Base-by-base conservation (phyloP, 2,329 filamentous ascomycete genomes). In the Epichloe hybrida region DNA sequence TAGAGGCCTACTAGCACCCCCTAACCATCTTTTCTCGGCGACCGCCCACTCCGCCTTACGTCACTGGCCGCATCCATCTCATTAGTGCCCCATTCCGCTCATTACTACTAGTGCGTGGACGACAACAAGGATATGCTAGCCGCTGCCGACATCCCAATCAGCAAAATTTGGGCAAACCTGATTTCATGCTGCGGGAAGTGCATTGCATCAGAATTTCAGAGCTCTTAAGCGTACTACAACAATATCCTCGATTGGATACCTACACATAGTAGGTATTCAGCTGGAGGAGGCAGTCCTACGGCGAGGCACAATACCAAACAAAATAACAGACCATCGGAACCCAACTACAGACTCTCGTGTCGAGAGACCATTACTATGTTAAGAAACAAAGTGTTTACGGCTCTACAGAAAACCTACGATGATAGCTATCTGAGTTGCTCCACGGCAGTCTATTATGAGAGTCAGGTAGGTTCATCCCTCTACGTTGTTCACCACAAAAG, bases 391-490 rank as follows among this genome's bases (percentile, higher is more conserved):
- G 68, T 67, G 55, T 76, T 82, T 63, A 81, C 85, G 68, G 81
- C 82, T 55, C 81, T 96, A 67, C 91, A 97, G 72, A 96, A 95
- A 77, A 95, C 89, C 51, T 97, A 97, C 71, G 91, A 97, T 72
- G 89, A 97, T 68, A 90, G 86, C 68, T 96, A 95, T 70, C 72
- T 96, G 60, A 89, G 85, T 64, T 96, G 90, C 69, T 96, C 90
- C 13, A 97, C 90, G 2, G 91, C 91, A 39, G 87, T 95, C 49
- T 96, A 95, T 70, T 96, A 95, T 67, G 93, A 98, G 71, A 81
- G 84, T 65, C 85, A 94, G 80, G 89, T 94, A 27, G 23, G 51
- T 54, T 2, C 13, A 23, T 39, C 7, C 5, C 20, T 39, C 21
- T 43, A 37, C 45, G 42, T 44, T 11, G 4, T 37, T 37, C 8